phyloP scores from a whole-genome alignment of 2,329 filamentous ascomycete species.

The Hypoxylon sp. region DNA sequence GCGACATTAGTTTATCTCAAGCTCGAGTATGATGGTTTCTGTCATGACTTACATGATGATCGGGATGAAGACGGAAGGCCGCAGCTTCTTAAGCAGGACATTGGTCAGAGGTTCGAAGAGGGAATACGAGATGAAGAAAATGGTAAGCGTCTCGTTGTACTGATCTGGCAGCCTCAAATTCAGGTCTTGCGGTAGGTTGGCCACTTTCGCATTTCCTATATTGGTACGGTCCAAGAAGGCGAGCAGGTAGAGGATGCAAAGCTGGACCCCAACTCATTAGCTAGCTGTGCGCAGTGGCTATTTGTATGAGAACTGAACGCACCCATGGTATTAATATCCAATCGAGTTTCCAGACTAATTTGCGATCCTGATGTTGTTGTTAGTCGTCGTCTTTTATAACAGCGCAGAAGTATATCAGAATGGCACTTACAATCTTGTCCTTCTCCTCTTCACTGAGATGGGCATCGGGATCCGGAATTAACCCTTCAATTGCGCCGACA shows the following conservation, averaged over 20 bases:
- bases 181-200: constrained; percentile 63
- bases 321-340: constrained; percentile 49
- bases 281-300: no score
- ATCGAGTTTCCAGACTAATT: constrained; percentile 47
- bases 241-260: constrained; percentile 76
- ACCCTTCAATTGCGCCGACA: constrained; percentile 19
- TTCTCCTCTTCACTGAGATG: constrained; percentile 64
- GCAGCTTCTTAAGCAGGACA: constrained; percentile 77
- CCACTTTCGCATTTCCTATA: constrained; percentile 73
- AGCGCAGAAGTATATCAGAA: neutral
- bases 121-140: constrained; percentile 89
- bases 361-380: constrained; percentile 43
- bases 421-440: constrained; percentile 58
- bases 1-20: constrained; percentile 36
- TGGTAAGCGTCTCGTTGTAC: constrained; percentile 79
- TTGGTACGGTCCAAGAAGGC: constrained; percentile 81
- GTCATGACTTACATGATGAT: constrained; percentile 73
- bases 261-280: no score
- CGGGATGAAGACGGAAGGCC: constrained; percentile 82
- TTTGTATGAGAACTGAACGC: no score
- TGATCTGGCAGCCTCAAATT: constrained; percentile 64
- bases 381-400: constrained; percentile 1
- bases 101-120: constrained; percentile 83
- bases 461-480: constrained; percentile 62
- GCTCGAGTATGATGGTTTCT: constrained; percentile 8